Conservation (phyloP, 225 moss, liverwort and hornwort genomes). For the Physcomitrium patens region DNA sequence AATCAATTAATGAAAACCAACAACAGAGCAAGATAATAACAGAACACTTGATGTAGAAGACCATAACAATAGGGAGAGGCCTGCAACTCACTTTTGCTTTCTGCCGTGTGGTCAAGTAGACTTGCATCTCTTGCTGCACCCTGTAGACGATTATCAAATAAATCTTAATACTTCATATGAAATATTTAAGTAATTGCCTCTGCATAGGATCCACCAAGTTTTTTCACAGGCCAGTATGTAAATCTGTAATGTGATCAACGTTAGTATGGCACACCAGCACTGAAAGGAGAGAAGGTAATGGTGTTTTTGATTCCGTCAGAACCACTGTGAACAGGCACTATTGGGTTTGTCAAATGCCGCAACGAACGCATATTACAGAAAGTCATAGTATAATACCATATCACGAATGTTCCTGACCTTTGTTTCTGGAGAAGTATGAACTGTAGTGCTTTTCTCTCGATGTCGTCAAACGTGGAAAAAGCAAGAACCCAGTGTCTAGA, state of each 20-base stretch:
- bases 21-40: background rate
- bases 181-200: background rate
- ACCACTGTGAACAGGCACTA: background rate
- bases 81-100: slow-evolving; percentile 70
- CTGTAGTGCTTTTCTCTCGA: slow-evolving; percentile 77
- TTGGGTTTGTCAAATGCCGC: background rate
- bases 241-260: slow-evolving; percentile 1
- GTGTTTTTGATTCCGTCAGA: slow-evolving; percentile 1
- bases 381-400: background rate
- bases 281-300: background rate
- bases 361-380: background rate
- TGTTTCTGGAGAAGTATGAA: slow-evolving; percentile 80
- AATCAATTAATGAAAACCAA: background rate
- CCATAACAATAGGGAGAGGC: background rate
- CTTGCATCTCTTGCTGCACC: slow-evolving; percentile 85
- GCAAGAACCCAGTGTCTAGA: slow-evolving; percentile 84
- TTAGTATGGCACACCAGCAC: background rate
- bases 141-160: slow-evolving; percentile 36
- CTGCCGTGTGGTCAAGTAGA: slow-evolving; percentile 63
- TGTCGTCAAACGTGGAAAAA: slow-evolving; percentile 75
- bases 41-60: slow-evolving; percentile 5
- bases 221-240: background rate
- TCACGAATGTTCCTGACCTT: slow-evolving; percentile 37
- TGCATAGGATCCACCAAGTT: background rate
- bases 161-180: slow-evolving; percentile 5